Evolutionary conservation across 2,329 filamentous ascomycete genomes (phyloP).

Genomic region (Dryadomyces quercivorus): DNA sequence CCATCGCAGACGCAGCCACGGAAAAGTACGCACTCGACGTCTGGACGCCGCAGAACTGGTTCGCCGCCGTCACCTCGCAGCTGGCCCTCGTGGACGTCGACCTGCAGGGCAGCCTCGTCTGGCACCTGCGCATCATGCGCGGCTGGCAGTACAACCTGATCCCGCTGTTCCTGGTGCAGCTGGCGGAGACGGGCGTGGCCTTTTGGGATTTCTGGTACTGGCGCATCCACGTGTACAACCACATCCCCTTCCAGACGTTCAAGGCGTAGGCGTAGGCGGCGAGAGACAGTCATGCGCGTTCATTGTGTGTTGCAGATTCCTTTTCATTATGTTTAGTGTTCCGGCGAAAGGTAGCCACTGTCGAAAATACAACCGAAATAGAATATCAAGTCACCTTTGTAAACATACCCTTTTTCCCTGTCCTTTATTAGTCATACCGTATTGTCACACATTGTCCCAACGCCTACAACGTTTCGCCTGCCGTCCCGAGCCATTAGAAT

Average conservation of each 20-base stretch:
- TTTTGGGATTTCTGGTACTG: conserved; percentile 5
- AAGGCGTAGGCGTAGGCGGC: not conserved
- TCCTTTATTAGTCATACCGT: no score
- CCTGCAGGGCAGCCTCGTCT: conserved; percentile 15
- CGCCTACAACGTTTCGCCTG: no score
- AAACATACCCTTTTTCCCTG: no score
- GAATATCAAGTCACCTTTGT: no score
- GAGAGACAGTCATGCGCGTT: no score
- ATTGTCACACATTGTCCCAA: no score
- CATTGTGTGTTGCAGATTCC: no score
- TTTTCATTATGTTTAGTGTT: no score
- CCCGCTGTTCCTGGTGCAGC: conserved; percentile 15
- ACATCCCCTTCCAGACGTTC: not conserved
- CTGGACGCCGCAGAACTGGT: conserved; percentile 30
- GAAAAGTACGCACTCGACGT: conserved; percentile 16
- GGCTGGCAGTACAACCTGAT: conserved; percentile 27
- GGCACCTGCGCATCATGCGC: conserved; percentile 18
- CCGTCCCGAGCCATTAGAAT: no score
- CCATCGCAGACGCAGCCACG: conserved; percentile 6
- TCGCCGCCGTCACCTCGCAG: conserved; percentile 18
- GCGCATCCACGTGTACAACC: not conserved
- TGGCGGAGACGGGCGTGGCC: conserved; percentile 10
- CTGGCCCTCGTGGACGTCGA: conserved; percentile 17
- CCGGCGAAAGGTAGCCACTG: not conserved
- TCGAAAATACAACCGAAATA: not conserved